Conservation (phyloP, 2,329 filamentous ascomycete species). For the Bimuria novae-zelandiae region DNA sequence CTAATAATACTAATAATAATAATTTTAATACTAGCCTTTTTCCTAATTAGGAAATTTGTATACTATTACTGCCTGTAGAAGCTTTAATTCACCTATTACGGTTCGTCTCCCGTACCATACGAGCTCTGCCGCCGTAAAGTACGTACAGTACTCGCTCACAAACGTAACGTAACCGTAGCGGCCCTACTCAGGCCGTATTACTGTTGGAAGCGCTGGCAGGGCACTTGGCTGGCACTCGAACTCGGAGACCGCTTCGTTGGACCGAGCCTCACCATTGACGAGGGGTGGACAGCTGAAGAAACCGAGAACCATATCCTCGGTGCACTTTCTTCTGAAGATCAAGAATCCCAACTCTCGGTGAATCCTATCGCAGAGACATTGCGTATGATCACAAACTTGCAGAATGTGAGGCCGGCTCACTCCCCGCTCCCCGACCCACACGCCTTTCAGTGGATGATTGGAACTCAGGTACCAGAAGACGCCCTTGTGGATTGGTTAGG, state of each 20-base stretch:
- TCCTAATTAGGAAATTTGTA: too few relatives aligned
- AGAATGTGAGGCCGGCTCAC: neutral
- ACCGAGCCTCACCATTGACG: neutral
- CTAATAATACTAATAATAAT: accelerated
- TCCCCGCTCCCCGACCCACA: neutral
- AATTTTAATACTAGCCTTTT: too few relatives aligned
- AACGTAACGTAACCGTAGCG: too few relatives aligned
- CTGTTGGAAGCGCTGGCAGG: neutral
- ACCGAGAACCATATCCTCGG: neutral
- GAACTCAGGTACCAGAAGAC: neutral
- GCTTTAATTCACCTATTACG: too few relatives aligned
- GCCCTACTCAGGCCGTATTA: too few relatives aligned
- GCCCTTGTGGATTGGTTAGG: neutral
- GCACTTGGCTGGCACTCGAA: neutral
- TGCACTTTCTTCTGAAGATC: neutral
- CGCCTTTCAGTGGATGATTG: neutral
- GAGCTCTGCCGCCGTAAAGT: too few relatives aligned
- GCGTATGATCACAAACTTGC: neutral
- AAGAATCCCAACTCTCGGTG: neutral
- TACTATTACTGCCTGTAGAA: too few relatives aligned
- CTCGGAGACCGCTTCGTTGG: neutral
- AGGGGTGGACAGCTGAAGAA: neutral
- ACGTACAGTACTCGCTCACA: too few relatives aligned
- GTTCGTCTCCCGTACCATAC: too few relatives aligned
- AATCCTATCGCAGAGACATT: neutral